Conservation (phyloP, 805 yeast genomes). For the Schwanniomyces polymorphus region DNA sequence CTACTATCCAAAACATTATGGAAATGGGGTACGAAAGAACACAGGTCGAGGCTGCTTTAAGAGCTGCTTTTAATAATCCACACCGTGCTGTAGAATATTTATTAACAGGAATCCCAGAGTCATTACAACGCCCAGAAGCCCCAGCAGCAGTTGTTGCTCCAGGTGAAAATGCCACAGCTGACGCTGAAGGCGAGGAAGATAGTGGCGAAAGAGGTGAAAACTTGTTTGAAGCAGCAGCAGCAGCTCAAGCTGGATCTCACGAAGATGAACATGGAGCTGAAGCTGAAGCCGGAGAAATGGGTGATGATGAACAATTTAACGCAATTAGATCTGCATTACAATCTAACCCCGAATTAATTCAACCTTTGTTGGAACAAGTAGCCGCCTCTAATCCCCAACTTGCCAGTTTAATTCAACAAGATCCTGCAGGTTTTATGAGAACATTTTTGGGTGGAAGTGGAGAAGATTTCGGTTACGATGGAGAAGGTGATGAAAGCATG, state of each 20-base stretch:
- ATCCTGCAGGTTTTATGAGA: conserved; percentile 88
- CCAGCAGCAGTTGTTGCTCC: conserved; percentile 22
- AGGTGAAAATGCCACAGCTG: conserved; percentile 17
- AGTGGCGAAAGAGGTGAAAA: conserved; percentile 45
- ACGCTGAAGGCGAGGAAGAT: conserved; percentile 15
- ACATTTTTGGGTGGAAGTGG: conserved; percentile 64
- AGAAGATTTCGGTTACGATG: conserved; percentile 47
- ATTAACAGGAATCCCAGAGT: conserved; percentile 84
- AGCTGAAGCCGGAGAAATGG: conserved; percentile 38
- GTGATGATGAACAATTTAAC: conserved; percentile 48
- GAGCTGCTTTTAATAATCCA: conserved; percentile 96
- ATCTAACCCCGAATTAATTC: conserved; percentile 85
- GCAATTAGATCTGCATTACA: conserved; percentile 74
- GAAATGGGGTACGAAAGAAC: conserved; percentile 94
- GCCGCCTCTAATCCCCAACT: conserved; percentile 82
- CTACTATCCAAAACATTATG: conserved; percentile 78
- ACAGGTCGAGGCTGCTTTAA: conserved; percentile 85
- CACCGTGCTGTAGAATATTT: conserved; percentile 97
- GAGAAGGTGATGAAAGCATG: conserved; percentile 34
- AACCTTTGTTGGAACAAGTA: conserved; percentile 77
- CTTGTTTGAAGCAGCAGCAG: conserved; percentile 54
- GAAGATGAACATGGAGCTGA: conserved; percentile 33
- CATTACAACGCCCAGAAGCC: conserved; percentile 37
- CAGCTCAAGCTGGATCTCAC: conserved; percentile 22
- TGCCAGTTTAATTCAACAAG: conserved; percentile 72